These are phyloP conservation scores for Xylaria sp. DNA, from an alignment of 2,329 filamentous ascomycete genomes.

Conservation along the genomic window DNA sequence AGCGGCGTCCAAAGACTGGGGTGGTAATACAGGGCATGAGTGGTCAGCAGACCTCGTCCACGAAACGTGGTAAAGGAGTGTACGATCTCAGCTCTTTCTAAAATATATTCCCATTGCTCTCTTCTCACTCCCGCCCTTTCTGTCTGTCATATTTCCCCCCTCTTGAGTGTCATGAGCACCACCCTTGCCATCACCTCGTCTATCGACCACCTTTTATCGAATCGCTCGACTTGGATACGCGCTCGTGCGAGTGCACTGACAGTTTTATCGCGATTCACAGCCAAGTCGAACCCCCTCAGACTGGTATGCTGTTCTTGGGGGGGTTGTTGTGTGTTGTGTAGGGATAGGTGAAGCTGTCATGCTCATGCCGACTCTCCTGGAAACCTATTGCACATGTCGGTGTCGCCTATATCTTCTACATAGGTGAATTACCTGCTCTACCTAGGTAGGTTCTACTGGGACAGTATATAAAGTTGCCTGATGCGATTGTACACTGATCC, in stretches of 20 bases:
- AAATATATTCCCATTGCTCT: conserved; percentile 8
- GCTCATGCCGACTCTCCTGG: background rate
- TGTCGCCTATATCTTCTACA: background rate
- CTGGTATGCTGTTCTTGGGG: background rate
- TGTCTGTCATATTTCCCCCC: background rate
- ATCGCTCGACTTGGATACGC: background rate
- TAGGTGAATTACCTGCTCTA: background rate
- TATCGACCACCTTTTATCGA: background rate
- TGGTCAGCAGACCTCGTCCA: conserved; percentile 18
- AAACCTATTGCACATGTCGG: background rate
- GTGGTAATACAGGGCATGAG: conserved; percentile 13
- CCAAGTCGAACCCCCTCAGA: background rate
- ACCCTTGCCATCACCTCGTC: no score
- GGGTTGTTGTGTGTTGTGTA: background rate
- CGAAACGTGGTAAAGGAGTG: background rate
- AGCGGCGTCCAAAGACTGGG: conserved; percentile 21
- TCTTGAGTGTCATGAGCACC: background rate
- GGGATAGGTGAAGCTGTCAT: background rate
- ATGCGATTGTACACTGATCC: conserved; percentile 1
- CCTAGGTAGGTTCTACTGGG: background rate
- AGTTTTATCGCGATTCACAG: background rate
- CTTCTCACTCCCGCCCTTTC: background rate
- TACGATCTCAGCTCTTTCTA: conserved; percentile 1
- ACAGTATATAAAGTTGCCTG: background rate
- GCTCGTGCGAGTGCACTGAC: background rate